Evolutionary conservation across 257 asterid genomes (phyloP).

Genomic region (Solanum piurae): DNA sequence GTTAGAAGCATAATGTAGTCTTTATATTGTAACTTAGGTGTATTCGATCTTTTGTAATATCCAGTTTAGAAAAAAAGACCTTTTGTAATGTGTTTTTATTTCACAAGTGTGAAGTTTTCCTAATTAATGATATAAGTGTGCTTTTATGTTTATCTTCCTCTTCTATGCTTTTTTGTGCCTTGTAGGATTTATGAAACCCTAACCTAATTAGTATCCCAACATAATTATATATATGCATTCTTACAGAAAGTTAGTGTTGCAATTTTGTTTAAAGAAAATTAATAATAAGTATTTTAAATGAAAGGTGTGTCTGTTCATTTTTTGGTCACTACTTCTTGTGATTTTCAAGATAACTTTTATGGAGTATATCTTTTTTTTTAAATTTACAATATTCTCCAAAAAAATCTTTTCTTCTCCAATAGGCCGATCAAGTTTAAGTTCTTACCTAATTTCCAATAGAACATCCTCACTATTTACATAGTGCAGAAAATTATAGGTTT

Average conservation of each 20-base stretch:
- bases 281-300: neutral
- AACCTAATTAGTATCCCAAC: neutral
- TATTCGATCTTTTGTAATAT: neutral
- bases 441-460: neutral
- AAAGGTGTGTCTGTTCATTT: neutral
- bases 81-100: neutral
- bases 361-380: neutral
- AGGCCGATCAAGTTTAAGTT: neutral
- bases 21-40: neutral
- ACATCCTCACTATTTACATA: neutral
- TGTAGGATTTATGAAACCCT: neutral
- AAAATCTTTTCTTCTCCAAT: too few relatives aligned
- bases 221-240: neutral
- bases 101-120: neutral
- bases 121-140: neutral
- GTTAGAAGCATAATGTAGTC: neutral
- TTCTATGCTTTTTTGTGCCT: neutral
- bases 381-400: neutral
- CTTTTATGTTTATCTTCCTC: neutral
- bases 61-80: neutral
- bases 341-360: neutral
- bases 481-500: neutral
- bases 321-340: neutral
- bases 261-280: neutral
- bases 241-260: neutral